Evolutionary conservation across 495 filamentous ascomycete species (phyloP).

Genomic region (Penicillium daleae): DNA sequence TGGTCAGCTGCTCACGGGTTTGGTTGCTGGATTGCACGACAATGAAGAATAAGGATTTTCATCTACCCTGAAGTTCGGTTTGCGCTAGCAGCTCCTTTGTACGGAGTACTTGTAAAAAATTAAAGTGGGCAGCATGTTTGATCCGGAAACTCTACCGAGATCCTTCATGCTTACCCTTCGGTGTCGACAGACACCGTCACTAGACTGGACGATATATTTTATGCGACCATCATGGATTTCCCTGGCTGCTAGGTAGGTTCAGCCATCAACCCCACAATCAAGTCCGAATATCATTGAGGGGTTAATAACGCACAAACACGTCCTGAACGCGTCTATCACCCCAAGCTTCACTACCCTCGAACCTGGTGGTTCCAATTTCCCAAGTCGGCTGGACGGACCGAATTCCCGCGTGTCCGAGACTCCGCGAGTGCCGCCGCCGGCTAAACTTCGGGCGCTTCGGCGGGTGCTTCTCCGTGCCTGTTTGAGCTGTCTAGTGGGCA

Average conservation of each 20-base stretch:
- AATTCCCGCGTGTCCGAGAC: background rate
- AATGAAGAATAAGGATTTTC: too few relatives aligned
- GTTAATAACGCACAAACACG: background rate
- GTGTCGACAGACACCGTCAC: too few relatives aligned
- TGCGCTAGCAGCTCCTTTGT: background rate
- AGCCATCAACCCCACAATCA: background rate
- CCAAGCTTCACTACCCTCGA: background rate
- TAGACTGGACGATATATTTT: background rate
- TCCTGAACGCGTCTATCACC: background rate
- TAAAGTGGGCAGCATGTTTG: background rate
- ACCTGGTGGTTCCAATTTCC: background rate
- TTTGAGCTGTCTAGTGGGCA: conserved; percentile 14
- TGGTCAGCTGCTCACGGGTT: background rate
- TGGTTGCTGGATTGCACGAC: background rate
- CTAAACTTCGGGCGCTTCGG: conserved; percentile 30
- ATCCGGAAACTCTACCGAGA: background rate
- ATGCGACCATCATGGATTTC: background rate
- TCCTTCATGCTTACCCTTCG: background rate
- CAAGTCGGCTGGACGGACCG: conserved; percentile 1
- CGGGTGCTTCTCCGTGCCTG: conserved; percentile 28
- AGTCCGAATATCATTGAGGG: too few relatives aligned
- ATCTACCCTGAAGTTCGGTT: background rate
- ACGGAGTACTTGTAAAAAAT: too few relatives aligned
- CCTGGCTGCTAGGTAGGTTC: too few relatives aligned
- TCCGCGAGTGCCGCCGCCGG: conserved; percentile 16